Base-by-base conservation (phyloP, 2,329 filamentous ascomycete species). In the Cladosporium halotolerans region DNA sequence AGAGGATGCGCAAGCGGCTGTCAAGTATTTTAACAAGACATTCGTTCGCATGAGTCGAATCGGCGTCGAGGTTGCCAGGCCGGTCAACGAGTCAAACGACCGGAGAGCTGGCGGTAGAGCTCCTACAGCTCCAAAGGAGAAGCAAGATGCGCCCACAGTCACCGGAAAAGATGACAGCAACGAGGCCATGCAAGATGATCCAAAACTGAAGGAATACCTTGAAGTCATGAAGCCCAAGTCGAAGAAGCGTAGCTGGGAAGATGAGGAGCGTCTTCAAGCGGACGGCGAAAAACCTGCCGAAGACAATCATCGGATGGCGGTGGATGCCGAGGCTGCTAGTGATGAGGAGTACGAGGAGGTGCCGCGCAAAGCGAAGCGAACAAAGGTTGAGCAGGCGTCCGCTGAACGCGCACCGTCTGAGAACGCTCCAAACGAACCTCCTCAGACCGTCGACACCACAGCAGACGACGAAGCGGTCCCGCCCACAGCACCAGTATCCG, bases 1-100 rank as follows among this genome's bases (percentile, higher is more conserved):
- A 11, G 83, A 92, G 57, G 86, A 89, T 68, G 93, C 93, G 53
- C 77, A 81, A 54, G 82, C 84, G 66, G 92, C 93, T 42, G 87
- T 95, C 68, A 91, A 88, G 71, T 95, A 96, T 76, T 96, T 96
- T 78, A 91, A 99, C 77, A 89, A 83, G 69, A 86, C 91, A 58
- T 99, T 90, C 72, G 89, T 99, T 64, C 89, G 90, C 63, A 93
- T 96, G 88, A 96, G 91, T 54, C 95, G 86, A 75, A 90, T 99
- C 64, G 80, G 79, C 31, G 93, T 96, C 57, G 91, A 96, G 74
- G 75, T 93, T 66, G 93, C 93, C 53, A 85, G 82, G 69, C 86
- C 93, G 56, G 87, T 95, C 39, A 59, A 61, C 36, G 63, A 75
- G 68, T 80, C 58, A 6, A 54, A 52, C 43, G 43, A 38, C 28